Conservation (phyloP, 257 asterid genomes). For the Nicotiana undulata region DNA sequence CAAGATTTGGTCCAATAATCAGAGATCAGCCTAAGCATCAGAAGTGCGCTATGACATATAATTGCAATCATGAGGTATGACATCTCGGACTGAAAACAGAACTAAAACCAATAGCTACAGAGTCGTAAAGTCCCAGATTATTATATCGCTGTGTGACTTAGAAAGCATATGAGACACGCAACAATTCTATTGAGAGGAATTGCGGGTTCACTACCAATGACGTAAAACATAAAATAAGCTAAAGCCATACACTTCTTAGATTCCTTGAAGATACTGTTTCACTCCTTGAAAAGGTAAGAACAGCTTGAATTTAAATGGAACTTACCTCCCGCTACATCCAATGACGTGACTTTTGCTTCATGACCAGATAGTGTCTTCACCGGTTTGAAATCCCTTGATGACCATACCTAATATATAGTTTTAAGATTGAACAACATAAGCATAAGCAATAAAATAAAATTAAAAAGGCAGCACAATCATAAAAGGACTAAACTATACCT, state of each 20-base stretch:
- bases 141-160: neutral
- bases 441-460: neutral
- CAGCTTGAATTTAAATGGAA: constrained; percentile 1
- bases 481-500: constrained; percentile 35
- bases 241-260: neutral
- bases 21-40: neutral
- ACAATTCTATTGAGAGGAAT: no score
- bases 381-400: constrained; percentile 82
- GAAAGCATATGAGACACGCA: neutral
- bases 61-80: neutral
- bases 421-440: constrained; percentile 1
- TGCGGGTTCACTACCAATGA: neutral
- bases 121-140: neutral
- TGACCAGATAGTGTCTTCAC: constrained; percentile 75
- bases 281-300: neutral
- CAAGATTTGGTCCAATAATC: neutral
- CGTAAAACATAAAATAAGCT: neutral
- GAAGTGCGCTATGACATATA: neutral
- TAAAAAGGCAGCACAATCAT: neutral
- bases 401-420: constrained; percentile 59
- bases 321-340: constrained; percentile 73
- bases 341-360: constrained; percentile 78
- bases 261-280: neutral
- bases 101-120: neutral
- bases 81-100: neutral